Base-by-base conservation (phyloP, 164 flowering plant species). In the Stephania cephalantha region DNA sequence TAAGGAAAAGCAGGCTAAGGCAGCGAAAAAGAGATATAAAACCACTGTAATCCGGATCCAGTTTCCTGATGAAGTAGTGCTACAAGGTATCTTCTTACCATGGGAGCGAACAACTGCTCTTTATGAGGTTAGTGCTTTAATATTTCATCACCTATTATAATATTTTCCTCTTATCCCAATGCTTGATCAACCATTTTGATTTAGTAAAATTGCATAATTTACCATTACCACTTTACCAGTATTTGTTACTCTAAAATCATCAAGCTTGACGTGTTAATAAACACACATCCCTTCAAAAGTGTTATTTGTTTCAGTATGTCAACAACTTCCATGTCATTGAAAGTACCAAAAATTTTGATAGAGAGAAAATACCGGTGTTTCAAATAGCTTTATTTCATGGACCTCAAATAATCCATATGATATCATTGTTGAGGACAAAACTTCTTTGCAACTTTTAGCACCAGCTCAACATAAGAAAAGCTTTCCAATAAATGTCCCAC, bases 51-150 rank as follows among this genome's bases (percentile, higher is more conserved):
- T 95, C 31, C 85, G 98, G 42, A 77, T 95, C 79, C 97, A 93
- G 82, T 93, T 95, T 81, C 98, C 98, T 72, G 98, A 93, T 83
- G 94, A 90, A 31, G 97, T 95, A 35, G 95, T 95, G 64, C 92
- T 95, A 50, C 98, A 95, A 84, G 98, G 89, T 70, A 80, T 89
- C 80, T 95, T 95, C 81, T 77, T 82, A 66, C 96, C 99, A 44
- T 82, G 85, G 85, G 99, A 93, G 82, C 83, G 85, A 42, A 93
- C 98, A 25, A 84, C 83, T 52, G 87, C 86, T 50, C 89, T 95
- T 30, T 95, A 95, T 69, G 96, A 95, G 92, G 98, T 94, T 76
- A 53, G 90, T 81, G 31, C 15, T 77, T 75, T 35, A 35, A 35
- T 4, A 35, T 35, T 35, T 50, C 71, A 45, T 29, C 20, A 20